Percentiles rank a stretch among this genome's conserved stretches.
Conservation (phyloP, 768 basidiomycete species). For the Fibroporia radiculosa region DNA sequence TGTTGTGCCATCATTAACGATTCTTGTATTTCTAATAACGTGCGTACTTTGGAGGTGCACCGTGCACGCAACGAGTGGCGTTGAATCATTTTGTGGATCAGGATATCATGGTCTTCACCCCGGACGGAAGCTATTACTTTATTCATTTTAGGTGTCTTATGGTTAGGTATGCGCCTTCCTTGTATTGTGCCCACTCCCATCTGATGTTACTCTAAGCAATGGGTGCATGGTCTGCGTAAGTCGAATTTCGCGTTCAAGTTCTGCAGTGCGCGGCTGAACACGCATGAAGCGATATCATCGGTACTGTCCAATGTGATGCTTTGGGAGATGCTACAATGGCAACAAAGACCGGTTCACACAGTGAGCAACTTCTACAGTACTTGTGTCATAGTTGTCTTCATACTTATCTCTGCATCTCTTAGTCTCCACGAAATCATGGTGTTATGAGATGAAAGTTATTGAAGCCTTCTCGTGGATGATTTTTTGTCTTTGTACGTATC, state of each 20-base stretch:
- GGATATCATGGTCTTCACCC: conserved; percentile 66
- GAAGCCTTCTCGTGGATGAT: conserved; percentile 74
- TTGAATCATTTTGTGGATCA: conserved; percentile 18
- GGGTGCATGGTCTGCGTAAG: conserved; percentile 71
- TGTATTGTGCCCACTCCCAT: background rate
- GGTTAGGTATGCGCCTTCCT: conserved; percentile 51
- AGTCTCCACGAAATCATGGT: conserved; percentile 54
- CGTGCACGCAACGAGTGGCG: background rate
- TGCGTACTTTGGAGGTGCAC: conserved; percentile 30
- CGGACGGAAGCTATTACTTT: conserved; percentile 47
- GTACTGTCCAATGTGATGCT: conserved; percentile 24
- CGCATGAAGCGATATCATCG: conserved; percentile 74
- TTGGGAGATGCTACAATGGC: conserved; percentile 30
- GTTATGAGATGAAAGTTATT: conserved; percentile 75
- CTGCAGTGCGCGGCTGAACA: background rate
- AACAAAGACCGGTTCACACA: conserved; percentile 42
- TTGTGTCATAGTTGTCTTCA: background rate
- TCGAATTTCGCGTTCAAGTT: conserved; percentile 1
- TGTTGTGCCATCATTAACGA: conserved; percentile 56
- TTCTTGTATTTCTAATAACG: conserved; percentile 55
- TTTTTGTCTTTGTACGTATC: conserved; percentile 44
- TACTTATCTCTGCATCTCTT: background rate
- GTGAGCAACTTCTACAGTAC: conserved; percentile 40
- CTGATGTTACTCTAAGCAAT: conserved; percentile 37
- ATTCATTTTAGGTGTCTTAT: conserved; percentile 51